Percentiles rank a stretch among this genome's conserved stretches.
phyloP scores from a whole-genome alignment of 2,329 filamentous ascomycete genomes.

The Arthrinium phaeospermum region DNA sequence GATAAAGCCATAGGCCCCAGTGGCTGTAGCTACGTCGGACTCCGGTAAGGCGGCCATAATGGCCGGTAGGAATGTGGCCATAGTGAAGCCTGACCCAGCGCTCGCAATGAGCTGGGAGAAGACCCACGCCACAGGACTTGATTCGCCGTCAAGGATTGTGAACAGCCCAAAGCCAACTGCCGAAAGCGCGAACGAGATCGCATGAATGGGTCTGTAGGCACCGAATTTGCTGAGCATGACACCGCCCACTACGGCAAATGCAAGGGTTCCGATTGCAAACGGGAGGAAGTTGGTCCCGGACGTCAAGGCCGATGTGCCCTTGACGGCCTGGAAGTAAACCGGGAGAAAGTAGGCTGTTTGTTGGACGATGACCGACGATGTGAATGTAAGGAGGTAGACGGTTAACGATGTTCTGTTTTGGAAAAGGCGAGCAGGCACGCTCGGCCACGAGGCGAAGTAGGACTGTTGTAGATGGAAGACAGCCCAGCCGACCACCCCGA shows the following conservation, averaged over 20 bases:
- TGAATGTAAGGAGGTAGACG: conserved; percentile 40
- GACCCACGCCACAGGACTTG: conserved; percentile 38
- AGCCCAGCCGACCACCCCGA: neutral
- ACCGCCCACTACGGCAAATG: conserved; percentile 44
- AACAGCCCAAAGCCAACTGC: no score
- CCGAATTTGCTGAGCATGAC: neutral
- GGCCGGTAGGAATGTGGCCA: conserved; percentile 44
- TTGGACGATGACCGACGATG: conserved; percentile 36
- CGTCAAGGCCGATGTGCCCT: conserved; percentile 37
- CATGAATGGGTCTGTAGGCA: neutral
- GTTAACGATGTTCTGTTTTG: conserved; percentile 44
- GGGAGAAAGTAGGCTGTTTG: conserved; percentile 20
- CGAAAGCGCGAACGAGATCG: no score
- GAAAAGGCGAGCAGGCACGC: conserved; percentile 50
- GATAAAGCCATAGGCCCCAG: conserved; percentile 45
- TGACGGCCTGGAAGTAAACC: conserved; percentile 20
- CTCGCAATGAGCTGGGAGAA: conserved; percentile 40
- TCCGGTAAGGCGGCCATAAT: conserved; percentile 39
- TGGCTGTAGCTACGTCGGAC: conserved; percentile 37
- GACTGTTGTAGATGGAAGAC: conserved; percentile 29
- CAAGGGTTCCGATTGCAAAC: conserved; percentile 44
- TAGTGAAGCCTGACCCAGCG: conserved; percentile 13
- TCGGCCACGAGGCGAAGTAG: conserved; percentile 29
- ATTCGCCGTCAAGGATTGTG: no score
- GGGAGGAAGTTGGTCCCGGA: conserved; percentile 46